Conservation (phyloP, 495 filamentous ascomycete genomes). For the Neurospora tetraspora region DNA sequence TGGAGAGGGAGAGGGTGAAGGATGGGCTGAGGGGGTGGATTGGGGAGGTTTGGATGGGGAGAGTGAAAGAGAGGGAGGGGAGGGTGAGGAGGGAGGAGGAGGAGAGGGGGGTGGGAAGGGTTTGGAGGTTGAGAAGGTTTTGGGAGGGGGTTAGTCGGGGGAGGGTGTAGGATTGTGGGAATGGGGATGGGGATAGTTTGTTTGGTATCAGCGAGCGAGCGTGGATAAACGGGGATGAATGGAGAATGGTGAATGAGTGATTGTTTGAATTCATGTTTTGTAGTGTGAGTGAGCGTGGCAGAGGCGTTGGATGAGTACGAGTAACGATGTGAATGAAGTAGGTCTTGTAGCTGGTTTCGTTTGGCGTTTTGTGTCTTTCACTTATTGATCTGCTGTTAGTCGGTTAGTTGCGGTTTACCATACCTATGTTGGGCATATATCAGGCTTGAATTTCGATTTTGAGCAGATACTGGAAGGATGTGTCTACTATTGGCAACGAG, state of each 20-base stretch:
- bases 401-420: not conserved
- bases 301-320: not conserved
- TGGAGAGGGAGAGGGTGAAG: conserved; percentile 47
- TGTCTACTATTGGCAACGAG: too few species aligned
- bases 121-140: conserved; percentile 40
- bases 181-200: not conserved
- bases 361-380: not conserved
- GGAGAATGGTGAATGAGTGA: not conserved
- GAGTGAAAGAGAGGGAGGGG: conserved; percentile 30
- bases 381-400: not conserved
- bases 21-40: conserved; percentile 43
- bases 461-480: not conserved
- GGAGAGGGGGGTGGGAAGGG: conserved; percentile 32
- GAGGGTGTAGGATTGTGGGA: not conserved
- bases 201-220: not conserved
- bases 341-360: not conserved
- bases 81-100: conserved; percentile 32
- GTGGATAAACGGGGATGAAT: too few species aligned
- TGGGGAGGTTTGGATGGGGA: conserved; percentile 33
- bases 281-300: not conserved
- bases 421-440: not conserved
- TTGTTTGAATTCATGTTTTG: not conserved
- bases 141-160: conserved; percentile 36
- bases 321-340: not conserved
- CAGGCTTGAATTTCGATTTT: not conserved